Evolutionary conservation across 1,284 basidiomycete genomes (phyloP).

Genomic region (Entoloma clypeatum): DNA sequence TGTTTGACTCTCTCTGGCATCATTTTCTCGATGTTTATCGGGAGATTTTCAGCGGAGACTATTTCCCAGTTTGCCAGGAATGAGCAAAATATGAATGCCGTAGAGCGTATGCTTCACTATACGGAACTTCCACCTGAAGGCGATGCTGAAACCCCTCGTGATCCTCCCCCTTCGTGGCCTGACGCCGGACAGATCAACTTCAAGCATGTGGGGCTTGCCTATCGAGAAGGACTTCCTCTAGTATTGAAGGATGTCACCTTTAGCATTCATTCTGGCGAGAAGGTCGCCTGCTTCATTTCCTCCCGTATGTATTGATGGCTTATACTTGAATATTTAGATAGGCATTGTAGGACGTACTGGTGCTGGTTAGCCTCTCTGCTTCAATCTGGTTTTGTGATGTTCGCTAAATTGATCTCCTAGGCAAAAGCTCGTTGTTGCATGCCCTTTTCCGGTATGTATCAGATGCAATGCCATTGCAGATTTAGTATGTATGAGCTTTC

Average conservation of each 20-base stretch:
- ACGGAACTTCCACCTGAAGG: no score
- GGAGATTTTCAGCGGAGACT: constrained; percentile 82
- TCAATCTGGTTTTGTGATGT: neutral
- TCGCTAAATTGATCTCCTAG: constrained; percentile 25
- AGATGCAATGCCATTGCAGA: no score
- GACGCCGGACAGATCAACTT: constrained; percentile 48
- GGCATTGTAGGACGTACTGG: constrained; percentile 76
- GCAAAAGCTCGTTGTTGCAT: constrained; percentile 76
- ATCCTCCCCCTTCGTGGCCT: constrained; percentile 53
- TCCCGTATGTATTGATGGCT: no score
- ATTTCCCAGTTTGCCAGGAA: constrained; percentile 82
- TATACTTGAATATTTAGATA: no score
- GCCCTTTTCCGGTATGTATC: constrained; percentile 69
- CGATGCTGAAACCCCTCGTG: no score
- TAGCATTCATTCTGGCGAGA: constrained; percentile 64
- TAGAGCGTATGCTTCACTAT: constrained; percentile 83
- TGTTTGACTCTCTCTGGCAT: no score
- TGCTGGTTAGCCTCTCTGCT: constrained; percentile 42
- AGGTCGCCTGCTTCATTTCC: constrained; percentile 47
- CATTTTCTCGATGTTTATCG: constrained; percentile 11
- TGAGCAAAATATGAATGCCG: constrained; percentile 91
- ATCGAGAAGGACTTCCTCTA: constrained; percentile 52
- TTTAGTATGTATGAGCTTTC: constrained; percentile 6
- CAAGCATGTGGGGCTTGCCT: constrained; percentile 51
- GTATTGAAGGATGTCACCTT: constrained; percentile 57